Conservation (phyloP, 306 rosid genomes). For the Carpinus fangiana region DNA sequence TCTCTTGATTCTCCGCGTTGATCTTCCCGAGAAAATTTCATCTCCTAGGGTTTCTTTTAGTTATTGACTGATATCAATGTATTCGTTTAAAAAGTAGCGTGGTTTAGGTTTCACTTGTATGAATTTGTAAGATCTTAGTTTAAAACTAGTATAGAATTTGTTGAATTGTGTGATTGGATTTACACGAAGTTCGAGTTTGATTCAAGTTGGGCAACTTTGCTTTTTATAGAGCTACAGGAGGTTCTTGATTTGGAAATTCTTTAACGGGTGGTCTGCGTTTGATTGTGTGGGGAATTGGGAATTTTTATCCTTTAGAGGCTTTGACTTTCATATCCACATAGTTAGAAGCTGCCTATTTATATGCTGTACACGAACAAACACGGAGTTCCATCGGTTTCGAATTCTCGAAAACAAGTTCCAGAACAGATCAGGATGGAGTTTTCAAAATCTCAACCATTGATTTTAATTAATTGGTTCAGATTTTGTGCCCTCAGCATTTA, state of each 20-base stretch:
- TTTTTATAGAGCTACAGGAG: not conserved
- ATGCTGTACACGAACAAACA: not conserved
- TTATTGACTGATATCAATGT: not conserved
- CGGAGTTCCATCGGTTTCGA: not conserved
- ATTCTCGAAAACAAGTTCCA: not conserved
- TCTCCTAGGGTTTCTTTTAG: not conserved
- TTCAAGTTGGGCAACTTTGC: not conserved
- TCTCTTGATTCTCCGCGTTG: not conserved
- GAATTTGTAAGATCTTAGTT: not conserved
- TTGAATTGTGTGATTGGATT: conserved; percentile 2
- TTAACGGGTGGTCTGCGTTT: not conserved
- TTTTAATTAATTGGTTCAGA: too few species aligned
- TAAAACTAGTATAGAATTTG: not conserved
- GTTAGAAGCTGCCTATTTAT: conserved; percentile 17
- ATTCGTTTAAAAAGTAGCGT: not conserved
- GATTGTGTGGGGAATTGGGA: not conserved
- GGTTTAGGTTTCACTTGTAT: not conserved
- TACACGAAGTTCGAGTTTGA: not conserved
- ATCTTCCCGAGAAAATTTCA: not conserved
- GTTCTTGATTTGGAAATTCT: not conserved
- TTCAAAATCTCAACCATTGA: too few species aligned
- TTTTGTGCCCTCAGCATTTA: too few species aligned
- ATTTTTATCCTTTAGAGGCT: not conserved
- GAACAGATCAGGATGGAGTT: too few species aligned
- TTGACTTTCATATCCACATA: conserved; percentile 2